phyloP scores from a whole-genome alignment of 805 yeast genomes.

The Pichia exigua region DNA sequence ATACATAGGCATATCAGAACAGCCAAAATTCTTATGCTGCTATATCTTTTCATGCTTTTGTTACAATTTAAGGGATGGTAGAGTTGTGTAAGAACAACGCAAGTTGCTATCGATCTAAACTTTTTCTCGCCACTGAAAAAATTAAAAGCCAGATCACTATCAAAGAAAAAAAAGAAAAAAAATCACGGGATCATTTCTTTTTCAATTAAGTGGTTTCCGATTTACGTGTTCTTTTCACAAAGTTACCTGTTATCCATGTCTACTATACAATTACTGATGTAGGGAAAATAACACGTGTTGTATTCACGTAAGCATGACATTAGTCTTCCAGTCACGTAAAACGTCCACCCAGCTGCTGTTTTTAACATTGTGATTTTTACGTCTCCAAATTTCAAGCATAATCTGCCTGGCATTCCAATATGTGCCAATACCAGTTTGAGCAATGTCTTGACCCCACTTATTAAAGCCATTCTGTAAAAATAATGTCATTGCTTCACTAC shows the following conservation, averaged over 20 bases:
- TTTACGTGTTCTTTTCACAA: neutral
- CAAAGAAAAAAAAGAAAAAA: neutral
- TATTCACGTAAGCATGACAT: constrained; percentile 57
- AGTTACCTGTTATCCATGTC: neutral
- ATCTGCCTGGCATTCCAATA: constrained; percentile 84
- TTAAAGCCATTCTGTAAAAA: constrained; percentile 58
- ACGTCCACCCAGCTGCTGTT: constrained; percentile 74
- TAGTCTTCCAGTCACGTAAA: constrained; percentile 77
- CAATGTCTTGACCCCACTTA: constrained; percentile 63
- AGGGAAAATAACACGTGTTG: neutral
- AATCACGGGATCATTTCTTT: neutral
- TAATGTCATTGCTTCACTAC: constrained; percentile 61
- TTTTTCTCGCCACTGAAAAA: constrained; percentile 1
- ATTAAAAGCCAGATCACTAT: neutral
- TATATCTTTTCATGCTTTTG: neutral
- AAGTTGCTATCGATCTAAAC: neutral
- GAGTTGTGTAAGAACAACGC: neutral
- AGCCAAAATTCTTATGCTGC: neutral
- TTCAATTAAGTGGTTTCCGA: neutral
- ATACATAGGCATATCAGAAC: neutral
- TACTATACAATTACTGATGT: neutral
- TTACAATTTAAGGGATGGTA: neutral
- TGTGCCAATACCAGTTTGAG: constrained; percentile 58
- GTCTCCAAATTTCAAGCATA: constrained; percentile 78
- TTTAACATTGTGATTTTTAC: constrained; percentile 51